Base-by-base conservation (phyloP, 805 yeast species). In the Kodamaea hsintzibuensis region DNA sequence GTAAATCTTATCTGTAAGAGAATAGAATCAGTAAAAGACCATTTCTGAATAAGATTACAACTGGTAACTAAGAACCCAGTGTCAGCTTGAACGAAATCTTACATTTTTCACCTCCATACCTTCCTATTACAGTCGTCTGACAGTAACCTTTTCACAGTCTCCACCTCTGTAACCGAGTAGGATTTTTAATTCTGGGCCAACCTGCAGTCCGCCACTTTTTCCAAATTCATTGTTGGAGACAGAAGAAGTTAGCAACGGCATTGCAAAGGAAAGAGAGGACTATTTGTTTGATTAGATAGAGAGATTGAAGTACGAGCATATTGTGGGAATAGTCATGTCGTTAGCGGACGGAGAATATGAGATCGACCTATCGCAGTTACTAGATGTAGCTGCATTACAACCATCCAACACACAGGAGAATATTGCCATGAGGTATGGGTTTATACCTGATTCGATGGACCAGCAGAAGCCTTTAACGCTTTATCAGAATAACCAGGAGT, bases 321-420 rank as follows among this genome's bases (percentile, higher is more conserved):
- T 38, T 7, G 42, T 5, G 42, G 19, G 19, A 13, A 38, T 35
- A 47, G 35, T 2, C 50, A 70, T 70, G 74, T 59, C 62, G n/a
- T 55, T 71, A 39, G 65, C 73, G 14, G 78, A 76, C 60, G 80
- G 80, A 14, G 80, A 76, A 57, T 76, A 76, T 60, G 78, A 72
- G 25, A 67, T 76, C 39, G 79, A 75, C 53, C 58, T 74, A 45
- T 62, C 70, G 49, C 63, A 57, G n/a, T 59, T 70, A 14, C 51
- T 56, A 19, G 56, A 54, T 39, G 43, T 54, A 12, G 49, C 58
- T 13, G 55, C 60, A 25, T 50, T 40, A 35, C 58, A 57, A 40
- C 56, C 53, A 25, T 49, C 38, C 16, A 48, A 53, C 49, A 54
- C 54, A 12, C 46, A 55, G n/a, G 57, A 58, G 19, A 58, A 58